Evolutionary conservation across 352 stramenopile species (phyloP).

Genomic region (Lagenidium sp.): DNA sequence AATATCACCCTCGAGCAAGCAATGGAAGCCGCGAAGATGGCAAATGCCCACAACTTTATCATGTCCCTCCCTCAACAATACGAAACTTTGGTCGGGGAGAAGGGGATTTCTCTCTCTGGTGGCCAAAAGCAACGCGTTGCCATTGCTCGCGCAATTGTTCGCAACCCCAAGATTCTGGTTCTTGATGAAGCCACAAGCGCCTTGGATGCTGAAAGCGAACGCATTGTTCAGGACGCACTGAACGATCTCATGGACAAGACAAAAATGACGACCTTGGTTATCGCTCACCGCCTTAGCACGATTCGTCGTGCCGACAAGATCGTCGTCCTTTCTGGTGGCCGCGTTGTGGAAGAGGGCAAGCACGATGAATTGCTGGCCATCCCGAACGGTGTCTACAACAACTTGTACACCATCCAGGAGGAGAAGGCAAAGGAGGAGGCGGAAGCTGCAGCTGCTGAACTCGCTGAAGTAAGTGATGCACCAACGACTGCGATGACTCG

Average conservation of each 20-base stretch:
- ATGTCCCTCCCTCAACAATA: constrained; percentile 75
- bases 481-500: constrained; percentile 82
- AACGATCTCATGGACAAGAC: constrained; percentile 16
- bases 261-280: constrained; percentile 45
- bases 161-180: constrained; percentile 27
- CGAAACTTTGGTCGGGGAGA: constrained; percentile 68
- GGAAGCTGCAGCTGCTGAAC: background rate
- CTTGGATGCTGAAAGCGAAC: constrained; percentile 23
- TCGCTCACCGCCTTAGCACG: constrained; percentile 32
- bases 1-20: constrained; percentile 58
- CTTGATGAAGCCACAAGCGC: constrained; percentile 36
- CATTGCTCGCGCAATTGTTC: constrained; percentile 37
- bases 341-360: constrained; percentile 19
- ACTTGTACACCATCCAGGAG: constrained; percentile 53
- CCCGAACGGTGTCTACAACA: constrained; percentile 67
- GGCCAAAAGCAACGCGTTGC: constrained; percentile 46
- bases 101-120: constrained; percentile 30
- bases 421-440: background rate
- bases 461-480: constrained; percentile 68
- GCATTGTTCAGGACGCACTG: constrained; percentile 22
- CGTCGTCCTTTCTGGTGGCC: constrained; percentile 15
- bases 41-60: constrained; percentile 89
- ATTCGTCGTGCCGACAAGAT: constrained; percentile 32
- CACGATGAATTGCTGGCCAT: constrained; percentile 27
- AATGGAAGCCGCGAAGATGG: constrained; percentile 77